phyloP scores from a whole-genome alignment of 164 flowering plant genomes.

The Macadamia tetraphylla region DNA sequence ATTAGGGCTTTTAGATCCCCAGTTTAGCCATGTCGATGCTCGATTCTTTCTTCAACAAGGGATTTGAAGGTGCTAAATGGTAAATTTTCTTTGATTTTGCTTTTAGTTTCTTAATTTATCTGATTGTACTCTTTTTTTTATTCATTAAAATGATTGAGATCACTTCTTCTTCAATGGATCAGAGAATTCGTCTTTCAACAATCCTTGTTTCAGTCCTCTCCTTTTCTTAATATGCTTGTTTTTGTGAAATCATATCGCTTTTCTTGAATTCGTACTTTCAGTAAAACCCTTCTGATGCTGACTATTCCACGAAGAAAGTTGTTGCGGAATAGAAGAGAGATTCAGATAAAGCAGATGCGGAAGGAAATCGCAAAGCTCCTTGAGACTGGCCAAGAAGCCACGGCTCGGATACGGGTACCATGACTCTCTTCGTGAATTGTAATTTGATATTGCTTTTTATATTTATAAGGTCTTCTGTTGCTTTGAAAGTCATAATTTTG shows the following conservation, averaged over 20 bases:
- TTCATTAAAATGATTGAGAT: too few species aligned
- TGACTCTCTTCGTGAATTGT: neutral
- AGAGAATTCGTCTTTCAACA: neutral
- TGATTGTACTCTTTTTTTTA: neutral
- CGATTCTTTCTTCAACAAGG: slow-evolving; percentile 78
- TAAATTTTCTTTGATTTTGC: slow-evolving; percentile 17
- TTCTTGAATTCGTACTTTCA: slow-evolving; percentile 16
- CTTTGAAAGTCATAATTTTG: neutral
- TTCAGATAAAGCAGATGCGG: slow-evolving; percentile 88
- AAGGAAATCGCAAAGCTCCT: slow-evolving; percentile 90
- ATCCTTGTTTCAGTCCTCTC: neutral
- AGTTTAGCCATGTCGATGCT: slow-evolving; percentile 61
- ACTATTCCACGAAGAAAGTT: slow-evolving; percentile 85
- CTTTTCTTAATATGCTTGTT: neutral
- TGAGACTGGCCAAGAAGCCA: slow-evolving; percentile 93
- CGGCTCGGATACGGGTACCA: slow-evolving; percentile 85
- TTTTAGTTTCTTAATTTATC: neutral
- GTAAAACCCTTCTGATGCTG: slow-evolving; percentile 80
- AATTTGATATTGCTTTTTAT: too few species aligned
- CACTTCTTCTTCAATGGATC: neutral
- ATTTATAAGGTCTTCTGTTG: too few species aligned
- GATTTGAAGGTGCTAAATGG: slow-evolving; percentile 84
- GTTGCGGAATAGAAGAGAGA: slow-evolving; percentile 79
- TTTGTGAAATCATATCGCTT: neutral
- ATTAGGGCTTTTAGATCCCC: slow-evolving; percentile 5